Conservation (phyloP, 331 rosid genomes). For the Rhamnella rubrinervis region DNA sequence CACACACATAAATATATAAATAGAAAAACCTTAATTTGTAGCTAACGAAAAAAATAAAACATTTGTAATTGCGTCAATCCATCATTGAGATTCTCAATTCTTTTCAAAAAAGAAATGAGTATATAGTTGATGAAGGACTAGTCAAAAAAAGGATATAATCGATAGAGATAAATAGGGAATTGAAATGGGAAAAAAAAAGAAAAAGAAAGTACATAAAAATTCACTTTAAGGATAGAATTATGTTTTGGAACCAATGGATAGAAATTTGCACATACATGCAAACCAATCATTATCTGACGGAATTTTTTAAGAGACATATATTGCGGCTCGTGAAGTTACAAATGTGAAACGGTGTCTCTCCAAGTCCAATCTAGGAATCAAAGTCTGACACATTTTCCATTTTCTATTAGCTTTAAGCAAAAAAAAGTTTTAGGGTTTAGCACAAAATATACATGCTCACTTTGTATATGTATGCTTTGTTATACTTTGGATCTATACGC, state of each 20-base stretch:
- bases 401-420: background rate
- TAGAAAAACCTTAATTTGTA: no score
- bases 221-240: background rate
- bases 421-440: background rate
- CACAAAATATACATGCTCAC: no score
- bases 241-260: background rate
- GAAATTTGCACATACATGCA: background rate
- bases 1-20: no score
- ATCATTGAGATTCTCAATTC: no score
- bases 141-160: conserved; percentile 8
- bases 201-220: no score
- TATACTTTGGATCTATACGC: no score
- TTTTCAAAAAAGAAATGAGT: background rate
- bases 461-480: no score
- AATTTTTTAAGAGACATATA: background rate
- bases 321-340: conserved; percentile 12
- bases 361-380: background rate
- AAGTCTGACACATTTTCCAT: background rate
- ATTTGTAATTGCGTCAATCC: no score
- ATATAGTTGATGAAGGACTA: background rate
- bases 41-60: no score
- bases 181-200: no score
- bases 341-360: background rate
- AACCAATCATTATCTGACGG: background rate
- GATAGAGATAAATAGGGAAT: no score